A percentile compares a stretch with the other conserved stretches of the same genome.
These are phyloP conservation scores for Wallacemonas collosoma DNA, from an alignment of 208 protist genomes.

Conservation along the genomic window DNA sequence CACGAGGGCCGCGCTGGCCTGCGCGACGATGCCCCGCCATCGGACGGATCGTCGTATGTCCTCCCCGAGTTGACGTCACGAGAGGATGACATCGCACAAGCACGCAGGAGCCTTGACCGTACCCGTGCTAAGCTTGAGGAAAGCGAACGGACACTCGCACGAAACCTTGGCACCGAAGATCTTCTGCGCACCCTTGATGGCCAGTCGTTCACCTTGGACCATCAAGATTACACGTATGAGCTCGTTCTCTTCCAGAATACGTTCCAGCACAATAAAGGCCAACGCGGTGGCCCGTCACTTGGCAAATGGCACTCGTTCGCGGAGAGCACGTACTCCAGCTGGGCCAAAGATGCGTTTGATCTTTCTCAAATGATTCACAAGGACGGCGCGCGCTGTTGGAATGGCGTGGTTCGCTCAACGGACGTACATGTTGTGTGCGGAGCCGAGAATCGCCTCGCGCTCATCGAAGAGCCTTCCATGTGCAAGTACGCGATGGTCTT, in stretches of 20 bases:
- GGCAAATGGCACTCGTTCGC: slow-evolving; percentile 68
- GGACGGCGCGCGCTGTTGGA: slow-evolving; percentile 58
- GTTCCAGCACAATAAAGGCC: slow-evolving; percentile 40
- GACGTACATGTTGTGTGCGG: slow-evolving; percentile 74
- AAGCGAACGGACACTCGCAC: slow-evolving; percentile 15
- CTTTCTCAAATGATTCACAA: slow-evolving; percentile 63
- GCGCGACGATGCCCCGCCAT: slow-evolving; percentile 9
- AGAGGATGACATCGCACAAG: slow-evolving; percentile 19
- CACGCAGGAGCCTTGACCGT: slow-evolving; percentile 24
- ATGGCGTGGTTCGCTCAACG: slow-evolving; percentile 33
- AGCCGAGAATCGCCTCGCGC: slow-evolving; percentile 47
- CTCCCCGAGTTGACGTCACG: slow-evolving; percentile 28
- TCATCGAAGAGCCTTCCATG: slow-evolving; percentile 70
- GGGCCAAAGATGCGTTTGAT: slow-evolving; percentile 57
- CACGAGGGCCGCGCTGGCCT: slow-evolving; percentile 32
- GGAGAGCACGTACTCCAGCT: slow-evolving; percentile 68
- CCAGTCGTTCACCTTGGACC: slow-evolving; percentile 52
- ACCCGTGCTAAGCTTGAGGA: slow-evolving; percentile 19
- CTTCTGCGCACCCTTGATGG: slow-evolving; percentile 50
- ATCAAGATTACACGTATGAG: slow-evolving; percentile 56
- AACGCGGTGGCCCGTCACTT: slow-evolving; percentile 15
- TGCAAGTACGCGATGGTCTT: slow-evolving; percentile 81
- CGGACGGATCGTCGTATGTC: slow-evolving; percentile 29
- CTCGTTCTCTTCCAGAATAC: slow-evolving; percentile 54
- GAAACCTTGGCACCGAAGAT: slow-evolving; percentile 46